These are phyloP conservation scores for Scutellaria minor DNA, from an alignment of 257 asterid genomes.

Conservation along the genomic window DNA sequence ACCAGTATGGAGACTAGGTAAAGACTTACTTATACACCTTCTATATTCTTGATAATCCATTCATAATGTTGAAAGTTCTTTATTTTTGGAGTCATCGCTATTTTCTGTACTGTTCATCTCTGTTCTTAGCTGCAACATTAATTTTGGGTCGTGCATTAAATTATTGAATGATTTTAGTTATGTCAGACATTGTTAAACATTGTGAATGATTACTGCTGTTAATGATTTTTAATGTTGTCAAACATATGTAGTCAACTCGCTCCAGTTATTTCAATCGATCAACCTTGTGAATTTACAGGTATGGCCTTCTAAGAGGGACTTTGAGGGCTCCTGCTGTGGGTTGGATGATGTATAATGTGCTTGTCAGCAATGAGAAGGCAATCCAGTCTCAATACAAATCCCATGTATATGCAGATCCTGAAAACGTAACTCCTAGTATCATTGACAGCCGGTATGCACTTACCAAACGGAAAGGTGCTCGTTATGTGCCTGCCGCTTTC, in stretches of 20 bases:
- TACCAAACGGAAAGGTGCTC: conserved; percentile 82
- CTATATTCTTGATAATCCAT: conserved; percentile 7
- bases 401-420: conserved; percentile 91
- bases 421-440: conserved; percentile 72
- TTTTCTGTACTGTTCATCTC: background rate
- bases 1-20: conserved; percentile 91
- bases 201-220: no score
- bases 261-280: background rate
- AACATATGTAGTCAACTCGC: background rate
- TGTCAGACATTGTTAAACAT: no score
- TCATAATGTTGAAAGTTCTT: background rate
- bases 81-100: background rate
- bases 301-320: conserved; percentile 87
- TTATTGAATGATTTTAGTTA: no score
- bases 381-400: conserved; percentile 92
- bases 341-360: conserved; percentile 98
- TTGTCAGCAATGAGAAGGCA: conserved; percentile 94
- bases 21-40: background rate
- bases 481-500: conserved; percentile 94
- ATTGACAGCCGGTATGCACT: conserved; percentile 84
- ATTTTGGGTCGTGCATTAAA: no score
- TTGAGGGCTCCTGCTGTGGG: conserved; percentile 96
- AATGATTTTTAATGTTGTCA: no score
- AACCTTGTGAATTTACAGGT: conserved; percentile 48
- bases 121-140: background rate